Conservation (phyloP, 2,329 filamentous ascomycete genomes). For the Coniochaeta prunicola region DNA sequence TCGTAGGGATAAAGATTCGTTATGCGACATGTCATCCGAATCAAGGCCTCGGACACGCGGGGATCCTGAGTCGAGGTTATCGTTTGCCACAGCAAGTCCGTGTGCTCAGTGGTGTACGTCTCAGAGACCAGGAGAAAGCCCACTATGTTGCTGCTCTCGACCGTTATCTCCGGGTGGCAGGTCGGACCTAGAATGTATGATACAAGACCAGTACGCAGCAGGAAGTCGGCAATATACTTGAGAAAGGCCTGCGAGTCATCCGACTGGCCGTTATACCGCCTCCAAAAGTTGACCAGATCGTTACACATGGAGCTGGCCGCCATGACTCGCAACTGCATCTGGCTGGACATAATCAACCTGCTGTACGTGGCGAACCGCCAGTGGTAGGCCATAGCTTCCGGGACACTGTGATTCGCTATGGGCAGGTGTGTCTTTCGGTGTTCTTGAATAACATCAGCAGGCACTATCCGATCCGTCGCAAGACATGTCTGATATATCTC, state of each 20-base stretch:
- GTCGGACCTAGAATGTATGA: slow-evolving; percentile 85
- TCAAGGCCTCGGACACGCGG: slow-evolving; percentile 72
- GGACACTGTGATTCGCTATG: slow-evolving; percentile 28
- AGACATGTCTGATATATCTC: slow-evolving; percentile 36
- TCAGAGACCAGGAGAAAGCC: slow-evolving; percentile 78
- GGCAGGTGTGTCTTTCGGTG: slow-evolving; percentile 27
- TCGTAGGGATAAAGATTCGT: slow-evolving; percentile 39
- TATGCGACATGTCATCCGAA: slow-evolving; percentile 53
- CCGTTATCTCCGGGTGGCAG: slow-evolving; percentile 85
- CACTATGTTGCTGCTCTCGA: slow-evolving; percentile 73
- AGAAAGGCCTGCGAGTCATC: slow-evolving; percentile 36
- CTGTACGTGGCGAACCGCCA: slow-evolving; percentile 66
- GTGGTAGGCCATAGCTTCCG: slow-evolving; percentile 47
- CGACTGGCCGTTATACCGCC: slow-evolving; percentile 40
- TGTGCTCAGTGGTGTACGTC: slow-evolving; percentile 64
- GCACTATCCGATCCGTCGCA: slow-evolving; percentile 25
- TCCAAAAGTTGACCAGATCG: slow-evolving; percentile 63
- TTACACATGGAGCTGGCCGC: slow-evolving; percentile 68
- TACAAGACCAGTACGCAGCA: slow-evolving; percentile 64
- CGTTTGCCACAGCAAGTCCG: slow-evolving; percentile 77
- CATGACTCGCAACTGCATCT: slow-evolving; percentile 83
- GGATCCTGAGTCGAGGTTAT: slow-evolving; percentile 77
- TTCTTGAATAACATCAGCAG: slow-evolving; percentile 22
- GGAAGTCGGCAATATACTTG: slow-evolving; percentile 59
- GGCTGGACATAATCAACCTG: slow-evolving; percentile 70